Evolutionary conservation across 75 land plant genomes (phyloP).

Genomic region (Cupressus sempervirens): DNA sequence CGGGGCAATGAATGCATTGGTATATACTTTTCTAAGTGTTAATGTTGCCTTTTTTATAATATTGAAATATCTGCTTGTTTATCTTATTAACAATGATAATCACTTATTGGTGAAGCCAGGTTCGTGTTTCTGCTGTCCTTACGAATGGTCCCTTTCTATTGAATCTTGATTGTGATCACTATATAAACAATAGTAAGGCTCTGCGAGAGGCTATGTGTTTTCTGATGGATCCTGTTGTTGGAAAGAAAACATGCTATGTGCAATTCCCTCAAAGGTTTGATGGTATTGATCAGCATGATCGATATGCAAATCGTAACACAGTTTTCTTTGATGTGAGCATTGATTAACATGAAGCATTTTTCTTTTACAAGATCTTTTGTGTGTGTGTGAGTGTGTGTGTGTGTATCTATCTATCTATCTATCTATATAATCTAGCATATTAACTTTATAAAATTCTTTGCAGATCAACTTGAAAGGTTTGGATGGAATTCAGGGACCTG

Average conservation of each 20-base stretch:
- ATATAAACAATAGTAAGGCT: slow-evolving; percentile 69
- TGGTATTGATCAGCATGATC: slow-evolving; percentile 50
- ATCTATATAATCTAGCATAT: background rate
- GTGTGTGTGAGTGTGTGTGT: too few species aligned
- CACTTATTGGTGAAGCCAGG: slow-evolving; percentile 17
- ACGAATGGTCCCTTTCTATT: slow-evolving; percentile 61
- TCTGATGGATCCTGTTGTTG: slow-evolving; percentile 55
- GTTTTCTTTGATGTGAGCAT: slow-evolving; percentile 58
- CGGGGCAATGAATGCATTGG: slow-evolving; percentile 73
- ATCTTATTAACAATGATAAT: background rate
- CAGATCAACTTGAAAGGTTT: slow-evolving; percentile 89
- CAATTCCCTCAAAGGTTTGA: slow-evolving; percentile 66
- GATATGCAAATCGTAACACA: slow-evolving; percentile 60
- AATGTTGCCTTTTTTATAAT: background rate
- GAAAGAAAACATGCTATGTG: slow-evolving; percentile 54
- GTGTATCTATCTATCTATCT: too few species aligned
- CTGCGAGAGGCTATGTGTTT: slow-evolving; percentile 65
- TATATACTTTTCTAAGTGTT: background rate
- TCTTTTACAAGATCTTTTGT: background rate
- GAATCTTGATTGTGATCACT: slow-evolving; percentile 69
- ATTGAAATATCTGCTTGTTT: background rate
- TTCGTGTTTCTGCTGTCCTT: slow-evolving; percentile 50
- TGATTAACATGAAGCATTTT: background rate
- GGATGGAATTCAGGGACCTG: slow-evolving; percentile 86
- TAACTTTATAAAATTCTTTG: background rate